Evolutionary conservation across 495 filamentous ascomycete species (phyloP).

Genomic region (Margaritispora aquatica): DNA sequence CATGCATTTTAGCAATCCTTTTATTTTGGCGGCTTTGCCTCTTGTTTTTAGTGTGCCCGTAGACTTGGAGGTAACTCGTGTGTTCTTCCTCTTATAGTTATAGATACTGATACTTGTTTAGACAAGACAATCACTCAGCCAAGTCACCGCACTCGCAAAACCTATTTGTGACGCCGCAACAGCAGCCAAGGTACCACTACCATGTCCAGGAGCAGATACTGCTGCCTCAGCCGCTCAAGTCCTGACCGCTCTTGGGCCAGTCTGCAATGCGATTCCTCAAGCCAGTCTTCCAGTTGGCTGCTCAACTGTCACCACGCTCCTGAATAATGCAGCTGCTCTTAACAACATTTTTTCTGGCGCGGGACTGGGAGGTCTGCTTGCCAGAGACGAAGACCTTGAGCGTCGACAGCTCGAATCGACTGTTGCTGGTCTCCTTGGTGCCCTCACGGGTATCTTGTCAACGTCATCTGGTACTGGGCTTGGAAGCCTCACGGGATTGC

Average conservation of each 20-base stretch:
- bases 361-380: too few species aligned
- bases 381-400: too few species aligned
- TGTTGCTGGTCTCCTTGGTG: too few species aligned
- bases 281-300: background rate
- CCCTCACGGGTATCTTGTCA: too few species aligned
- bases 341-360: too few species aligned
- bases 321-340: background rate
- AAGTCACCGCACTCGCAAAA: background rate
- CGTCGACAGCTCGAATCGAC: too few species aligned
- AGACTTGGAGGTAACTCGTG: background rate
- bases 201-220: background rate
- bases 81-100: background rate
- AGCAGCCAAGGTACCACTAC: background rate
- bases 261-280: background rate
- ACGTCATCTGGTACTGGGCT: too few species aligned
- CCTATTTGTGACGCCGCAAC: background rate
- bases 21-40: background rate
- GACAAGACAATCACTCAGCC: background rate
- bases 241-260: background rate
- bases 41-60: background rate
- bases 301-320: background rate
- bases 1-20: background rate
- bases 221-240: background rate
- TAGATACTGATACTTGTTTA: background rate
- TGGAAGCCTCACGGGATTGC: too few species aligned